Base-by-base conservation (phyloP, 805 yeast species). In the Ogataea paradorogensis region DNA sequence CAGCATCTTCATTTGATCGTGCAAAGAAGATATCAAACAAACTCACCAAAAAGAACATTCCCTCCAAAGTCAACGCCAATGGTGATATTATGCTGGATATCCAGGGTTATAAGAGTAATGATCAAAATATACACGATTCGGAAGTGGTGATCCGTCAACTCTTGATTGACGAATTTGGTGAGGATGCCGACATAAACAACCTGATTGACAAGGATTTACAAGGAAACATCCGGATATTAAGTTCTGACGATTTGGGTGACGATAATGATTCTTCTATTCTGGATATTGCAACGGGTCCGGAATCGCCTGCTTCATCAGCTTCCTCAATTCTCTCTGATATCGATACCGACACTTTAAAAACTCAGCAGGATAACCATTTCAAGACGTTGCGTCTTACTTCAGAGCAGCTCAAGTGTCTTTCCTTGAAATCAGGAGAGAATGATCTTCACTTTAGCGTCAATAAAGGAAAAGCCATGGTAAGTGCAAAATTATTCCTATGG, bases 71-170 rank as follows among this genome's bases (percentile, higher is more conserved):
- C 26, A 95, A 86, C 47, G 82, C 83, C 46, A 85, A 87, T 53
- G 99, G 99, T 9, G 96, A 89, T 56, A 71, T 93, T 51, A 76
- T 89, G 29, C 66, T 93, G 31, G 99, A 93, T 64, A 87, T 91
- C 82, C 95, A 89, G 52, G 99, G 99, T 13, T 93, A 93, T 65
- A 91, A 90, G 63, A 84, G 95, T 24, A 88, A 82, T 52, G 84
- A 81, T 36, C 79, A 81, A 50, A 87, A 83, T 58, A 77, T 84
- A 28, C 80, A 81, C 35, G 80, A 78, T 50, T 78, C 95, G 0
- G 96, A 89, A 58, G 80, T 80, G 35, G 66, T 84, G 26, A 76
- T 93, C 43, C 80, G 79, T 51, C 80, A 82, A 50, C 69, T 90
- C 29, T 69, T 91, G 35, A 68, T 77, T 24, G 93, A 87, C 48